phyloP scores from a whole-genome alignment of 78 protist species.

The Cavenderia fasciculata region DNA sequence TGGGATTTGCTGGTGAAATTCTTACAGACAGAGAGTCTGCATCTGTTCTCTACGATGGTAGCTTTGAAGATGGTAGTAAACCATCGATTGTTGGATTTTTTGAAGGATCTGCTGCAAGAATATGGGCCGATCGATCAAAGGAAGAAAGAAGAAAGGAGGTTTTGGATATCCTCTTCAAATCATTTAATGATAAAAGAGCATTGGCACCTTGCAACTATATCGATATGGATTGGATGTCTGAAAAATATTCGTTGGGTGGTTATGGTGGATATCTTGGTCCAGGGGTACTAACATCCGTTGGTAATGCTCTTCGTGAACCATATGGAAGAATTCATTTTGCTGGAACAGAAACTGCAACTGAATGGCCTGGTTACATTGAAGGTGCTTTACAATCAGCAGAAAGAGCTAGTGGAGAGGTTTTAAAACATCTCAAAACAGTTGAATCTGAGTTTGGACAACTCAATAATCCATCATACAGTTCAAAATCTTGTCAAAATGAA shows the following conservation, averaged over 20 bases:
- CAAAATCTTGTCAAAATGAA: no score
- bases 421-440: no score
- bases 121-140: constrained; percentile 1
- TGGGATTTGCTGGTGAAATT: constrained; percentile 62
- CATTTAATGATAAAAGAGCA: constrained; percentile 32
- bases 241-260: constrained; percentile 22
- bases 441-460: no score
- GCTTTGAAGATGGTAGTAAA: constrained; percentile 39
- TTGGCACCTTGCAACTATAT: neutral
- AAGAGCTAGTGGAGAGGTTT: constrained; percentile 34
- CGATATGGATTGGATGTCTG: constrained; percentile 38
- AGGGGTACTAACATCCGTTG: neutral
- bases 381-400: constrained; percentile 80
- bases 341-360: constrained; percentile 85
- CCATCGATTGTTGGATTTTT: constrained; percentile 62
- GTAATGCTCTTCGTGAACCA: constrained; percentile 59
- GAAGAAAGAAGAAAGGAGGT: constrained; percentile 14
- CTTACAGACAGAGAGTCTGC: neutral
- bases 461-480: no score
- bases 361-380: constrained; percentile 82
- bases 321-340: constrained; percentile 80
- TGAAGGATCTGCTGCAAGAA: constrained; percentile 11
- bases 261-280: constrained; percentile 9
- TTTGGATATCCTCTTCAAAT: neutral
- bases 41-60: constrained; percentile 18